phyloP scores from a whole-genome alignment of 768 basidiomycete genomes.

The Pleurotus salmoneostramineus region DNA sequence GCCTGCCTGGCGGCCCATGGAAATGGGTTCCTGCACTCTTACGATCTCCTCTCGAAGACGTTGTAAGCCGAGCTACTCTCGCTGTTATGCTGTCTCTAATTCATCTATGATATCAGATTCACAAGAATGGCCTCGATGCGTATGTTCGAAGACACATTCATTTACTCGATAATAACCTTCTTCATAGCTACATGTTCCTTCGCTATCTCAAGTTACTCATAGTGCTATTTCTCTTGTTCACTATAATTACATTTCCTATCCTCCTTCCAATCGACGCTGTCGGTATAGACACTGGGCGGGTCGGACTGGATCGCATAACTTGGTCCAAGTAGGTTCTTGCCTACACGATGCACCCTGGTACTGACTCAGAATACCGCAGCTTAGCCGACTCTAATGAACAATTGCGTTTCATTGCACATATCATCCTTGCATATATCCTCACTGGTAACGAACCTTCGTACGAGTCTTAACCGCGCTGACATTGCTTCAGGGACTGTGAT shows the following conservation, averaged over 20 bases:
- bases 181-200: conserved; percentile 49
- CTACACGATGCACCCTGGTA: background rate
- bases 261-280: conserved; percentile 55
- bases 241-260: conserved; percentile 57
- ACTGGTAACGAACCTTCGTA: conserved; percentile 36
- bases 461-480: background rate
- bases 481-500: conserved; percentile 49
- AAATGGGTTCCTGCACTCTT: conserved; percentile 49
- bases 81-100: background rate
- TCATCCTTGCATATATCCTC: conserved; percentile 46
- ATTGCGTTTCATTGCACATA: conserved; percentile 51
- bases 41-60: conserved; percentile 35
- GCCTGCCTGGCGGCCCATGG: conserved; percentile 41
- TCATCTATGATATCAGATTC: conserved; percentile 29
- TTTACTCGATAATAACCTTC: background rate
- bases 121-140: conserved; percentile 65
- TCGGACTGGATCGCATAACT: conserved; percentile 38
- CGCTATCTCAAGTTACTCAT: conserved; percentile 64
- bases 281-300: conserved; percentile 27
- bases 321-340: conserved; percentile 46
- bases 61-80: conserved; percentile 27
- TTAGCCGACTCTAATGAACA: conserved; percentile 30
- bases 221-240: conserved; percentile 49
- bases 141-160: conserved; percentile 32
- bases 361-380: conserved; percentile 17